Evolutionary conservation across 768 basidiomycete genomes (phyloP), one percentile per base, ranked within the genome.

Genomic region (Kwoniella mangroviensis): DNA sequence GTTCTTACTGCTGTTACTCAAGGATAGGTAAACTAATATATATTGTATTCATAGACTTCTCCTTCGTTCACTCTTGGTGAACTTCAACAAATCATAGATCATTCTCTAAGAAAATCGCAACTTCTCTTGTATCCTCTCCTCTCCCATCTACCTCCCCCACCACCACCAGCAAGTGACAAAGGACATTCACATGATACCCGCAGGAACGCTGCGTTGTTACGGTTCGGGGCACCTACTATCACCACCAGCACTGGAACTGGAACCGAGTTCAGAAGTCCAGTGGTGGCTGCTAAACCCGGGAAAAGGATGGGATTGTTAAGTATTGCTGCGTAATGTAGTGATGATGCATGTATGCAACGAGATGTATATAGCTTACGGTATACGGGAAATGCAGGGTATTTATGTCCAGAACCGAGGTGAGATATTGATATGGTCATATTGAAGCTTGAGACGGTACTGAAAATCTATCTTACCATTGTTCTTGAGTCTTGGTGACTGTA

Each of bases 251-350:
- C 58, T 4, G 62, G 51, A 26, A 56, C 53, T 15, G 42, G 40
- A 24, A 71, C 75, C 1, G 79, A 80, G 26, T 80, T 76, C 45
- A 72, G 73, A 26, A 74, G 74, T 70, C 79, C 82, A 15, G 65
- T 80, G 0, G 75, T 80, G 5, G 65, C 81, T 11, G 75, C 77
- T 28, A 81, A 77, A 59, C 80, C 82, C n/a, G 78, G 78, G 13
- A 78, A 81, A 52, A 61, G 82, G 42, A 81, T 83, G 61, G 79
- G 74, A 11, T 63, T 83, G 68, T 52, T 83, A 21, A 75, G 73
- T 52, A 76, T 80, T 28, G 74, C 74, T 9, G 67, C 63, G 42
- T 73, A 65, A 55, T 34, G 13, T 4, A 12, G 10, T 13, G 10
- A 19, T 59, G 11, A 51, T 26, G 12, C 19, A 63, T 62, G 60